Evolutionary conservation across 179 eudicot species (phyloP).

Genomic region (Vitellaria paradoxa): DNA sequence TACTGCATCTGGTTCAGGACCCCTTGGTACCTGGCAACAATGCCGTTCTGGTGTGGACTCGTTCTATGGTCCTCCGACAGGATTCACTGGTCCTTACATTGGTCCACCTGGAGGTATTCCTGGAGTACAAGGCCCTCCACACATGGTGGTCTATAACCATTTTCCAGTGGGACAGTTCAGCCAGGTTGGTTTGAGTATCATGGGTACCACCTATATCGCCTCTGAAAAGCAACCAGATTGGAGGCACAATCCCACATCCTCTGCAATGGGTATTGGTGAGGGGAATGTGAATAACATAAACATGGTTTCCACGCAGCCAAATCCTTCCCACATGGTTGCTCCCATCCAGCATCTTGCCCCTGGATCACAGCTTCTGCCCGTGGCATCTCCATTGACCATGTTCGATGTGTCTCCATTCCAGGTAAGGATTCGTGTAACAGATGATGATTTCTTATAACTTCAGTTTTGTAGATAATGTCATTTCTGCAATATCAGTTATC

Average conservation of each 20-base stretch:
- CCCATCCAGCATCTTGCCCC: conserved; percentile 60
- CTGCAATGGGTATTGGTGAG: conserved; percentile 45
- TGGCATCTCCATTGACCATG: conserved; percentile 84
- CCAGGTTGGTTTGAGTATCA: conserved; percentile 94
- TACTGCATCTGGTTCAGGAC: conserved; percentile 54
- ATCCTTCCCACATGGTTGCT: conserved; percentile 47
- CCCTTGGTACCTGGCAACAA: conserved; percentile 82
- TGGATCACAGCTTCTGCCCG: conserved; percentile 72
- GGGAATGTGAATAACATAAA: conserved; percentile 54
- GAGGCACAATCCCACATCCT: conserved; percentile 64
- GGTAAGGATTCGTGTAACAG: conserved; percentile 40
- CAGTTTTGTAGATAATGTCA: background rate
- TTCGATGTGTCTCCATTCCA: conserved; percentile 85
- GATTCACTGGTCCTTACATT: conserved; percentile 81
- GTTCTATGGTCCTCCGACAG: conserved; percentile 85
- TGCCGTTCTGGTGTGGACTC: conserved; percentile 81
- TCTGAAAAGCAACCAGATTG: conserved; percentile 95
- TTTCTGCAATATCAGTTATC: conserved; percentile 3
- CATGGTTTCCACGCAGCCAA: conserved; percentile 51
- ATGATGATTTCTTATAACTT: background rate
- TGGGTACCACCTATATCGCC: conserved; percentile 91
- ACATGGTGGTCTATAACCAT: conserved; percentile 97
- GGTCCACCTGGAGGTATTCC: conserved; percentile 79
- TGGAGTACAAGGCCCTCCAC: conserved; percentile 94
- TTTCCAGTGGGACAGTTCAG: conserved; percentile 96